Conservation (phyloP, 1,139 yeast species). For the Diutina rugosa region DNA sequence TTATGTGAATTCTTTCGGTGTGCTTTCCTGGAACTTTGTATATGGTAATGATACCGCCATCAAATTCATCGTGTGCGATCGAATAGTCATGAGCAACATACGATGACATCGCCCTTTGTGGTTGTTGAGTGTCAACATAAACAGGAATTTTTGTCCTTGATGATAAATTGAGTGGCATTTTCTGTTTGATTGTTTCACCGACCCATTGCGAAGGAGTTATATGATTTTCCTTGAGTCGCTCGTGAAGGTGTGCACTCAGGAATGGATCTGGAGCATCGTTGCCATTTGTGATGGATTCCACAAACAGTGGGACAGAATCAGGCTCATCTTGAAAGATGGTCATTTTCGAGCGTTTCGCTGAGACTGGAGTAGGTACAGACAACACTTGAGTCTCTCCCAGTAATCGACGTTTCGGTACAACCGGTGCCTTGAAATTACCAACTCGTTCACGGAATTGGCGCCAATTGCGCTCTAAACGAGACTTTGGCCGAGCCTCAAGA, state of each 20-base stretch:
- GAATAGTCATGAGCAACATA: neutral
- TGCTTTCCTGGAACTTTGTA: conserved; percentile 47
- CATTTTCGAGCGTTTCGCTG: conserved; percentile 6
- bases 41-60: conserved; percentile 21
- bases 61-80: conserved; percentile 10
- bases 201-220: conserved; percentile 50
- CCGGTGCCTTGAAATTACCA: neutral
- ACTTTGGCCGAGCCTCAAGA: conserved; percentile 49
- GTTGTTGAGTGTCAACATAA: neutral
- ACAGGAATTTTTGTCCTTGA: neutral
- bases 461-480: conserved; percentile 37
- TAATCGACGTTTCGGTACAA: neutral
- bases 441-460: conserved; percentile 24
- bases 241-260: conserved; percentile 10
- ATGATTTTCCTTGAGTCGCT: conserved; percentile 45
- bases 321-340: conserved; percentile 15
- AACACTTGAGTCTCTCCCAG: neutral
- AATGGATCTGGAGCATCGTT: conserved; percentile 32
- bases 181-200: conserved; percentile 45
- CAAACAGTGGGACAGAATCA: conserved; percentile 9
- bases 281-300: neutral
- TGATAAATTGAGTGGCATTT: conserved; percentile 4
- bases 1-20: conserved; percentile 51
- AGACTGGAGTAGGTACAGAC: neutral
- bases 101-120: neutral